Conservation (phyloP, 345 rosid genomes). For the Eucalyptus paniculata region DNA sequence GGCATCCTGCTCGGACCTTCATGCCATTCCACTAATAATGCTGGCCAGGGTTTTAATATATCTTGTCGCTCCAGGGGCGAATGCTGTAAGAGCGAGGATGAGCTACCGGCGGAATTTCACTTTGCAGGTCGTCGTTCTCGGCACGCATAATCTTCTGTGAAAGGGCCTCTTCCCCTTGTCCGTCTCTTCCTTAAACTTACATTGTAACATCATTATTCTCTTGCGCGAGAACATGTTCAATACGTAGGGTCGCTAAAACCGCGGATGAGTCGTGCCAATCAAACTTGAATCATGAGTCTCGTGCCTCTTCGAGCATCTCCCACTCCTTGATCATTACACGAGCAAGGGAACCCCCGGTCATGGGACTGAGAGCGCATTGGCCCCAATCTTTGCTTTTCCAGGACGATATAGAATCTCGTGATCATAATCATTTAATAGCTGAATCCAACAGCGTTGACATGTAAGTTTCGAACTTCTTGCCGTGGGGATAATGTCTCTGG, state of each 20-base stretch:
- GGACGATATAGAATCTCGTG: background rate
- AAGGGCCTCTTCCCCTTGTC: background rate
- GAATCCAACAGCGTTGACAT: background rate
- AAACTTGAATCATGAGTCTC: background rate
- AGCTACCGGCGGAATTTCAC: background rate
- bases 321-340: background rate
- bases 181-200: background rate
- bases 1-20: background rate
- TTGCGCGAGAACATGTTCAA: background rate
- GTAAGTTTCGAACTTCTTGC: background rate
- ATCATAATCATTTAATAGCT: background rate
- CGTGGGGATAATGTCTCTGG: background rate
- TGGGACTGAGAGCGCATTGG: background rate
- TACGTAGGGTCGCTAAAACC: background rate
- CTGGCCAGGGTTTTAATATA: background rate
- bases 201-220: background rate
- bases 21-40: background rate
- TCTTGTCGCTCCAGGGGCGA: background rate
- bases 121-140: background rate
- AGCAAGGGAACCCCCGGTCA: background rate
- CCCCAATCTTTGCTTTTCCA: background rate
- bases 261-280: background rate
- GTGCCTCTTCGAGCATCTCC: background rate
- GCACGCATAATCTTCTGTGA: background rate
- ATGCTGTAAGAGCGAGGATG: background rate